A percentile compares a stretch with the other conserved stretches of the same genome.
These are phyloP conservation scores for Suaeda aralocaspica DNA, from an alignment of 148 eudicot species.

Conservation along the genomic window DNA sequence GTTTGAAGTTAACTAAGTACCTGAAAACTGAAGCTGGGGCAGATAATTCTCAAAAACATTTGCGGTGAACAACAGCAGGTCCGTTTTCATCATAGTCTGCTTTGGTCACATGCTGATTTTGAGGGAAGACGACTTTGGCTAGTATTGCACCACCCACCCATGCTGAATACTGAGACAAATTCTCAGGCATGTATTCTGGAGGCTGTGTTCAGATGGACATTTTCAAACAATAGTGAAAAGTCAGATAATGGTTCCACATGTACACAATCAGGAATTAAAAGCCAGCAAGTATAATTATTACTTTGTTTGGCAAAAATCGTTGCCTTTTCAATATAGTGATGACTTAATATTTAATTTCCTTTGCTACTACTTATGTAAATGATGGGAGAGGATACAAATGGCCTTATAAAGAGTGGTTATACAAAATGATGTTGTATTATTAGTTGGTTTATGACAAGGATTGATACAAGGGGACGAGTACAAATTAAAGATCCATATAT, in stretches of 20 bases:
- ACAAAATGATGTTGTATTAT: too few species aligned
- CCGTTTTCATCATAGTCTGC: constrained; percentile 93
- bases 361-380: too few species aligned
- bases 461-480: too few species aligned
- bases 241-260: neutral
- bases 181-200: constrained; percentile 98
- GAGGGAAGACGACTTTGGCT: constrained; percentile 98
- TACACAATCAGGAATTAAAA: too few species aligned
- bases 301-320: too few species aligned
- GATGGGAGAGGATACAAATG: too few species aligned
- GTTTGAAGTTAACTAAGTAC: constrained; percentile 10
- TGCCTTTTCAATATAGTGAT: too few species aligned
- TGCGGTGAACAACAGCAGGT: constrained; percentile 86
- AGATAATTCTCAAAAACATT: constrained; percentile 50
- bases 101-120: constrained; percentile 92
- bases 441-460: too few species aligned
- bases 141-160: constrained; percentile 99
- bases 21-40: neutral
- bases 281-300: too few species aligned
- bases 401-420: too few species aligned
- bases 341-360: too few species aligned
- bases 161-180: constrained; percentile 62
- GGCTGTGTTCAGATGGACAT: constrained; percentile 40
- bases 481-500: too few species aligned
- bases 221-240: neutral